These are phyloP conservation scores for Malus hybrid DNA, from an alignment of 331 rosid genomes.

Conservation along the genomic window DNA sequence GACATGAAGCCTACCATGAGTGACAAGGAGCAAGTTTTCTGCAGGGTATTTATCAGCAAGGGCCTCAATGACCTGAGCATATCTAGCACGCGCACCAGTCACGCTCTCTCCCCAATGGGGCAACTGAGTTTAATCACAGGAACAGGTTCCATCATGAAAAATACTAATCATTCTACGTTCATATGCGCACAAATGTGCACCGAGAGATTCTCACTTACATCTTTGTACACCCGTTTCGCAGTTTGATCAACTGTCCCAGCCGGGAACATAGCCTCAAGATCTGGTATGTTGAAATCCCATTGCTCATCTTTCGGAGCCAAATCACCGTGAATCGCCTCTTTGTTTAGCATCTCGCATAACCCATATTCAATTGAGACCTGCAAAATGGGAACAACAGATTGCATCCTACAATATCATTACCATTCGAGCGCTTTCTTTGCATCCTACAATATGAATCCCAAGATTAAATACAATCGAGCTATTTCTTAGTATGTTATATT, in stretches of 20 bases:
- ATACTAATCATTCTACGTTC: background rate
- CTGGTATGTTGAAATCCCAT: constrained; percentile 44
- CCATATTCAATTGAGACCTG: constrained; percentile 79
- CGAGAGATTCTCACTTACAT: constrained; percentile 24
- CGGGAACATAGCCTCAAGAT: constrained; percentile 58
- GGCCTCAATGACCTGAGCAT: constrained; percentile 36
- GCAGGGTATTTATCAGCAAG: constrained; percentile 66
- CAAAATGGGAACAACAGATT: background rate
- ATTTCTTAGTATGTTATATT: background rate
- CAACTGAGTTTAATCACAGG: constrained; percentile 33
- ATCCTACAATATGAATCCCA: background rate
- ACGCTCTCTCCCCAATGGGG: constrained; percentile 64
- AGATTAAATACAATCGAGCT: background rate
- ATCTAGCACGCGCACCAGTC: constrained; percentile 43
- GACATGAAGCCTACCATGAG: constrained; percentile 54
- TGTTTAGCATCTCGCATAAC: constrained; percentile 68
- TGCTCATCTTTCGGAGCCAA: constrained; percentile 58
- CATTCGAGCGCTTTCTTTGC: background rate
- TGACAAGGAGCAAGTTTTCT: constrained; percentile 67
- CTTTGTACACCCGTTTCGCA: constrained; percentile 44
- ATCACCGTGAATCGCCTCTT: constrained; percentile 36
- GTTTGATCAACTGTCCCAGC: constrained; percentile 42
- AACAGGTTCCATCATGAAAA: background rate
- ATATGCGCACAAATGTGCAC: background rate
- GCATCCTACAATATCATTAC: background rate